Conservation (phyloP, 495 filamentous ascomycete species). For the Saxophila tyrrhenica region DNA sequence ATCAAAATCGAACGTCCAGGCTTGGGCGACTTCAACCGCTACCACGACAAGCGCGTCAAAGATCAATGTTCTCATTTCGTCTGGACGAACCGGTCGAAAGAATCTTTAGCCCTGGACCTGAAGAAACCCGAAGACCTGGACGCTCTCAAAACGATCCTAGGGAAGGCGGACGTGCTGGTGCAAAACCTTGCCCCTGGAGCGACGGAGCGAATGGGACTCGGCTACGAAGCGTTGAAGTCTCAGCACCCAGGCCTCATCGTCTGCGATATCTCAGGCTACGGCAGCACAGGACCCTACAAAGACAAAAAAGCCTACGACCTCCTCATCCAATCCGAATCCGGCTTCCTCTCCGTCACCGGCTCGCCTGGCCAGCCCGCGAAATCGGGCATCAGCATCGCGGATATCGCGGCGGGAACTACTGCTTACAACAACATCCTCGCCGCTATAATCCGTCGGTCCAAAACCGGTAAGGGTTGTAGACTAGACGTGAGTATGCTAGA, state of each 20-base stretch:
- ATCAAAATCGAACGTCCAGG: conserved; percentile 43
- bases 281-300: conserved; percentile 38
- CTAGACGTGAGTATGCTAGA: conserved; percentile 46
- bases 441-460: conserved; percentile 36
- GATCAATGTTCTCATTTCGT: conserved; percentile 42
- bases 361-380: conserved; percentile 37
- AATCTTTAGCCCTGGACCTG: conserved; percentile 38
- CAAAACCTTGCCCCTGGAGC: conserved; percentile 43
- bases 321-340: conserved; percentile 43
- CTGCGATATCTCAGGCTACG: conserved; percentile 44
- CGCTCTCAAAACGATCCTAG: conserved; percentile 35
- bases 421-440: conserved; percentile 42
- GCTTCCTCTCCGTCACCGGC: conserved; percentile 41
- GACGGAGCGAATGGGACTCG: conserved; percentile 36
- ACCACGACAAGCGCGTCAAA: conserved; percentile 39
- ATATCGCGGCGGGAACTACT: conserved; percentile 41
- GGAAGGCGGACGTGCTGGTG: conserved; percentile 40
- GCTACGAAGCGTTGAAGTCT: conserved; percentile 32
- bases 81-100: conserved; percentile 44
- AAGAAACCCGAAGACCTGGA: conserved; percentile 34
- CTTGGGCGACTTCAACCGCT: conserved; percentile 40
- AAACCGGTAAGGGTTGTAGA: conserved; percentile 33
- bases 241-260: conserved; percentile 38
- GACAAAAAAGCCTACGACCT: conserved; percentile 48
- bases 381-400: conserved; percentile 42